phyloP scores from a whole-genome alignment of 805 yeast species.

The Metschnikowia peoriensis region DNA sequence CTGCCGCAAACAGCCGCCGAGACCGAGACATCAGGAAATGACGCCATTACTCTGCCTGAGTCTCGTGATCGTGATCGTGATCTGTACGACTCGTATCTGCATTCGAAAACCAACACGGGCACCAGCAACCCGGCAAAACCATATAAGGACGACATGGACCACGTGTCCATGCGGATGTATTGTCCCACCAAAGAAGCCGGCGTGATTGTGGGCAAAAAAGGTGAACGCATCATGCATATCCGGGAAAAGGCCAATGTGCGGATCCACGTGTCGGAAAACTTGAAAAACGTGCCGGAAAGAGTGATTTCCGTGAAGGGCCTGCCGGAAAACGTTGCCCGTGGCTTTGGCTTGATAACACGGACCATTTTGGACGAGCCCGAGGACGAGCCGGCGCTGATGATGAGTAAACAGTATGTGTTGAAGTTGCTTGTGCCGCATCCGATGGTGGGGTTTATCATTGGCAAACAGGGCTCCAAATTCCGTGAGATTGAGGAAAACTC shows the following conservation, averaged over 20 bases:
- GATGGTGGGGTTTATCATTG: slow-evolving; percentile 77
- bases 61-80: too few relatives aligned
- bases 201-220: slow-evolving; percentile 73
- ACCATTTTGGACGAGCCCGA: slow-evolving; percentile 66
- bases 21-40: too few relatives aligned
- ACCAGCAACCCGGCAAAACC: too few relatives aligned
- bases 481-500: slow-evolving; percentile 80
- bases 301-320: slow-evolving; percentile 72
- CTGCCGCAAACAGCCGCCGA: too few relatives aligned
- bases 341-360: slow-evolving; percentile 71
- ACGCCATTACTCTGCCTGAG: too few relatives aligned
- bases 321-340: slow-evolving; percentile 75
- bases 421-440: slow-evolving; percentile 73
- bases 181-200: slow-evolving; percentile 77
- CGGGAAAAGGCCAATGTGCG: slow-evolving; percentile 63
- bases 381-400: slow-evolving; percentile 56
- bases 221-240: slow-evolving; percentile 66
- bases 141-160: slow-evolving; percentile 50
- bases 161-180: slow-evolving; percentile 68
- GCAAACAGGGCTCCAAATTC: slow-evolving; percentile 70
- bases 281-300: slow-evolving; percentile 69
- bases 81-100: too few relatives aligned
- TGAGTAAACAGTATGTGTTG: slow-evolving; percentile 54
- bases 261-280: slow-evolving; percentile 70
- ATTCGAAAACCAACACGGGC: too few relatives aligned